phyloP scores from a whole-genome alignment of 768 basidiomycete species.

The Boletellus emodensis region DNA sequence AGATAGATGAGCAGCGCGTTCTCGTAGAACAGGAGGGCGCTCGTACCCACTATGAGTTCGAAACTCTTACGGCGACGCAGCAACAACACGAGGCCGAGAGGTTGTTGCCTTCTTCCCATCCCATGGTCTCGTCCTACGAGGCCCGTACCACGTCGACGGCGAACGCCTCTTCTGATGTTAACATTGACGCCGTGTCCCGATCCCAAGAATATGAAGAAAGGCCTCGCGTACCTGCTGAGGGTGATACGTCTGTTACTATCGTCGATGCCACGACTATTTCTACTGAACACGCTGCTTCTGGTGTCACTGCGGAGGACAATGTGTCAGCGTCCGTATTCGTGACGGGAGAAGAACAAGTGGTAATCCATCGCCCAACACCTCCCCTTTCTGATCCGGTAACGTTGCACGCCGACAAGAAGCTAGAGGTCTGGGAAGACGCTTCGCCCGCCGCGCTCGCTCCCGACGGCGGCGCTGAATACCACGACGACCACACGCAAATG shows the following conservation, averaged over 20 bases:
- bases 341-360: neutral
- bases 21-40: neutral
- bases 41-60: neutral
- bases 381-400: neutral
- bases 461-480: neutral
- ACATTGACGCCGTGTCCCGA: neutral
- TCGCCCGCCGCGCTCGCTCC: neutral
- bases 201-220: neutral
- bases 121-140: neutral
- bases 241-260: neutral
- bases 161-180: neutral
- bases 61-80: neutral
- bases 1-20: neutral
- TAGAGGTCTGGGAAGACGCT: neutral
- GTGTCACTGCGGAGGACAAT: neutral
- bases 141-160: neutral
- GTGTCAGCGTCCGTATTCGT: neutral
- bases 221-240: neutral
- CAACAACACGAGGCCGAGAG: neutral
- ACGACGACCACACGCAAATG: neutral
- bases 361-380: neutral
- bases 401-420: neutral
- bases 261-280: neutral
- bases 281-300: neutral
- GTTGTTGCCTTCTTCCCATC: neutral